Evolutionary conservation across 148 eudicot species (phyloP).

Genomic region (Oxyria digyna): DNA sequence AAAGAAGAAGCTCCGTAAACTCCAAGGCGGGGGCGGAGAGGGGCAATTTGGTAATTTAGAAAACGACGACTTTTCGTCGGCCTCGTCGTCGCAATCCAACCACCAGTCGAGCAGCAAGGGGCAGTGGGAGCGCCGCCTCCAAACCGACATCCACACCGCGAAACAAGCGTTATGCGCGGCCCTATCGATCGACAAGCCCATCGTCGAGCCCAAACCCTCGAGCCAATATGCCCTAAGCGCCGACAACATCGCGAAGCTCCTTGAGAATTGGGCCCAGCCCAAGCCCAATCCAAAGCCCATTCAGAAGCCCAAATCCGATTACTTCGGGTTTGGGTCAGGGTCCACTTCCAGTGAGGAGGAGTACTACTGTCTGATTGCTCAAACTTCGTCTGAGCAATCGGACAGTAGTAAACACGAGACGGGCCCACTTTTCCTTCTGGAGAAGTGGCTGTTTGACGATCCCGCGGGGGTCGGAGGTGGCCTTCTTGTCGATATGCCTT

Average conservation of each 20-base stretch:
- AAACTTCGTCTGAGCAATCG: conserved; percentile 18
- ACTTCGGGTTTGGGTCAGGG: neutral
- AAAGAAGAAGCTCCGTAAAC: conserved; percentile 53
- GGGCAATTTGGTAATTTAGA: conserved; percentile 9
- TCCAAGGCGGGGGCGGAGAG: conserved; percentile 14
- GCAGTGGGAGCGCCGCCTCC: conserved; percentile 89
- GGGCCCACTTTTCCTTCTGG: conserved; percentile 38
- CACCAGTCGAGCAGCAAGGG: conserved; percentile 37
- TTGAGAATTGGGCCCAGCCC: conserved; percentile 42
- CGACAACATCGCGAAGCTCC: conserved; percentile 60
- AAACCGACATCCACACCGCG: conserved; percentile 69
- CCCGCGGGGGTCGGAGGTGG: conserved; percentile 18
- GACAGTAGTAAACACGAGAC: conserved; percentile 8
- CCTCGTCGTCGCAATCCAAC: conserved; percentile 16
- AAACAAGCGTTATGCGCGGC: conserved; percentile 76
- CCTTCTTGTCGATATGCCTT: conserved; percentile 31
- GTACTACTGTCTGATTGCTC: conserved; percentile 16
- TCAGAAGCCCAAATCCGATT: neutral
- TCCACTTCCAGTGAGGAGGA: conserved; percentile 29
- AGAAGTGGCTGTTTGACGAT: conserved; percentile 76
- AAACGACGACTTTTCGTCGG: conserved; percentile 14
- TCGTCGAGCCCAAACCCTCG: neutral
- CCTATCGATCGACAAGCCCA: conserved; percentile 49
- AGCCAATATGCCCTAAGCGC: conserved; percentile 50
- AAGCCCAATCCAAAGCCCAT: too few species aligned